Evolutionary conservation across 2,329 filamentous ascomycete genomes (phyloP).

Genomic region (Aspergillus sp.): DNA sequence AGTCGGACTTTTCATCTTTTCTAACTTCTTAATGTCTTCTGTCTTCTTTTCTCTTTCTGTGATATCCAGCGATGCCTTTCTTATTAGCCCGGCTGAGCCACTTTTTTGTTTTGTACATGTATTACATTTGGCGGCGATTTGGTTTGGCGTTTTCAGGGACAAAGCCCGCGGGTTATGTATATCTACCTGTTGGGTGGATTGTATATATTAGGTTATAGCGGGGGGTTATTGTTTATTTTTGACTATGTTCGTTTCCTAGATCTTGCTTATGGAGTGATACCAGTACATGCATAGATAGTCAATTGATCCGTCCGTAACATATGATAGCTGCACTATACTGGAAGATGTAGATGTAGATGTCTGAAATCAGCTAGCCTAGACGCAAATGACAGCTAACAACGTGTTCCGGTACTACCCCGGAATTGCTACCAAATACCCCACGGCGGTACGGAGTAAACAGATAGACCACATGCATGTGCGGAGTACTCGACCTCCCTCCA

Average conservation of each 20-base stretch:
- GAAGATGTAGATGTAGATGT: too few relatives aligned
- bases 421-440: too few relatives aligned
- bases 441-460: too few relatives aligned
- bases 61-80: constrained; percentile 31
- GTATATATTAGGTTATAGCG: constrained; percentile 18
- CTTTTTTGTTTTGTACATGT: constrained; percentile 18
- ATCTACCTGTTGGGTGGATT: constrained; percentile 8
- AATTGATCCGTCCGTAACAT: background rate
- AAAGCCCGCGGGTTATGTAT: constrained; percentile 7
- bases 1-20: background rate
- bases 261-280: constrained; percentile 10
- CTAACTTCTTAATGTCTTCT: constrained; percentile 14
- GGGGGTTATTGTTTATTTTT: background rate
- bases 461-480: too few relatives aligned
- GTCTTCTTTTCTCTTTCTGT: constrained; percentile 11
- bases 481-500: too few relatives aligned
- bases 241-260: background rate
- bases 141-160: background rate
- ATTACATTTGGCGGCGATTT: constrained; percentile 14
- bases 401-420: too few relatives aligned
- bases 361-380: too few relatives aligned
- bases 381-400: too few relatives aligned
- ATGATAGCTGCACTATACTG: too few relatives aligned
- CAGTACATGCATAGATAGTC: constrained; percentile 14
- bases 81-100: constrained; percentile 27